Conservation (phyloP, 2,329 filamentous ascomycete genomes). For the Trichoderma lentiforme region DNA sequence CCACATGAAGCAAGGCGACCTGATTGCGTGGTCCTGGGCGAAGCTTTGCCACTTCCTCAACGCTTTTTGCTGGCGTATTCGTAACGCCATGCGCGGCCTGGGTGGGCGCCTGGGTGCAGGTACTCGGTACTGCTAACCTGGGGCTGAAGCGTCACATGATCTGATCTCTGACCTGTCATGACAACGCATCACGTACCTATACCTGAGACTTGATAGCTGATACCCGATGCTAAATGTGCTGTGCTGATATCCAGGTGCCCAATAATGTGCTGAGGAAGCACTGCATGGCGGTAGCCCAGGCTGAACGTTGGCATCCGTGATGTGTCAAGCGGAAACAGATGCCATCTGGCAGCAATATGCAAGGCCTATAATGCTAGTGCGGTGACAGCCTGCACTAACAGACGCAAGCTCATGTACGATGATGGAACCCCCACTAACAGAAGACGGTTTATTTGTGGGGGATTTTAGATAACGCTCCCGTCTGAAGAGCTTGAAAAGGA, state of each 20-base stretch:
- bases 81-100: constrained; percentile 12
- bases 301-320: neutral
- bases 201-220: neutral
- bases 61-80: neutral
- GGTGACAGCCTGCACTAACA: neutral
- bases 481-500: neutral
- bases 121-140: neutral
- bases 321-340: neutral
- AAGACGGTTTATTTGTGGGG: neutral
- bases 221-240: neutral
- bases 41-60: constrained; percentile 20
- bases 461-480: neutral
- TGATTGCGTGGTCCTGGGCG: constrained; percentile 21
- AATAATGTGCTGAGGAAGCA: neutral
- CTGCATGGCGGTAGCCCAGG: neutral
- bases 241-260: neutral
- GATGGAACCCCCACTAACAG: neutral
- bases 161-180: constrained; percentile 6
- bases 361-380: constrained; percentile 2
- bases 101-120: neutral
- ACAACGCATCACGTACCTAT: constrained; percentile 4
- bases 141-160: constrained; percentile 7
- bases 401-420: constrained; percentile 1
- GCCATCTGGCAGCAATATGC: constrained; percentile 10
- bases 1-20: neutral